phyloP scores from a whole-genome alignment of 371 early-diverging fungal species.

The Apophysomyces sp. region DNA sequence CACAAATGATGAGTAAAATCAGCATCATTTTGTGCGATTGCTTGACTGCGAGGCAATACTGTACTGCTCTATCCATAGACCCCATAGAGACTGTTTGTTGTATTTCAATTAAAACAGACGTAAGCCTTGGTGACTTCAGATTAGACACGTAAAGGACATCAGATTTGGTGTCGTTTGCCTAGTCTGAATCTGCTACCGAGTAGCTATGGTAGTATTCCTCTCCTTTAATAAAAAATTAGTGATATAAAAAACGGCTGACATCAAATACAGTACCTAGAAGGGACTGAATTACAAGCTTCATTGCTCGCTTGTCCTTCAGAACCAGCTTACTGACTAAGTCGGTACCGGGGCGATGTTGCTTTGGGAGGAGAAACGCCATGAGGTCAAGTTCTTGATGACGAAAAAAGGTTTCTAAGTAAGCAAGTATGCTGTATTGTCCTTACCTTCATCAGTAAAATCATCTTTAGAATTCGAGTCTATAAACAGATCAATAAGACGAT shows the following conservation, averaged over 20 bases:
- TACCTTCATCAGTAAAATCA: no score
- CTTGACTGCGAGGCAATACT: background rate
- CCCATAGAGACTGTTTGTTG: background rate
- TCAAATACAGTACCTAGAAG: background rate
- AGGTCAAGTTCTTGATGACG: no score
- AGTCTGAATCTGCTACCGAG: background rate
- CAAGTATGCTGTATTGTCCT: no score
- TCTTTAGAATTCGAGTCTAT: no score
- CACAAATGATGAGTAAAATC: background rate
- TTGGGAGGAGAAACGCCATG: no score
- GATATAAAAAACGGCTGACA: background rate
- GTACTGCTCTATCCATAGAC: background rate
- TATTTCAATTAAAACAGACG: constrained; percentile 1
- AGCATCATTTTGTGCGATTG: background rate
- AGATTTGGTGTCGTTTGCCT: background rate
- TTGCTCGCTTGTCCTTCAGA: no score
- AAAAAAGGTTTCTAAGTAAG: no score
- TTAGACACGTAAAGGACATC: background rate
- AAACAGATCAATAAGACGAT: no score
- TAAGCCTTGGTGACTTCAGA: background rate
- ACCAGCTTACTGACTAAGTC: no score
- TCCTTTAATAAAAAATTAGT: background rate
- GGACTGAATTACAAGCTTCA: no score
- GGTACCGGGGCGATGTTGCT: no score
- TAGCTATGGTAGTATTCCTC: background rate